These are phyloP conservation scores for Beta vulgaris DNA, from an alignment of 148 eudicot genomes.

Conservation along the genomic window DNA sequence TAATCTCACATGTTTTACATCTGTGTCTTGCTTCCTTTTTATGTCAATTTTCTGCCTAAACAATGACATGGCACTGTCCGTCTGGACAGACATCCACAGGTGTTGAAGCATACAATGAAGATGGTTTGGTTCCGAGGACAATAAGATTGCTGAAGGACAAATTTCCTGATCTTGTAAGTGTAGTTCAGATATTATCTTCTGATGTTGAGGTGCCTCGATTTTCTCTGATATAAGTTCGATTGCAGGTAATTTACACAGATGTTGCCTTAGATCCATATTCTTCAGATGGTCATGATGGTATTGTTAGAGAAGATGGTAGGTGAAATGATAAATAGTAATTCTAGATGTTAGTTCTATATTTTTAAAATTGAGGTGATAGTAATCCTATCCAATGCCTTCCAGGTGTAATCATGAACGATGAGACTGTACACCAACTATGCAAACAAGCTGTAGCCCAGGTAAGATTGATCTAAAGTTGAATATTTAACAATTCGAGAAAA, in stretches of 20 bases:
- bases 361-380: neutral
- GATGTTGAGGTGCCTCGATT: neutral
- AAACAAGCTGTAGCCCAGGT: constrained; percentile 99
- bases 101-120: constrained; percentile 89
- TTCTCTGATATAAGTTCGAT: constrained; percentile 2
- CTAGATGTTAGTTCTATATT: neutral
- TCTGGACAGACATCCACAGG: constrained; percentile 67
- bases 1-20: constrained; percentile 15
- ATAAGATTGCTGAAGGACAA: constrained; percentile 90
- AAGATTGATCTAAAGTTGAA: neutral
- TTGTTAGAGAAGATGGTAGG: constrained; percentile 97
- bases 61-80: neutral
- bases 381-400: constrained; percentile 17
- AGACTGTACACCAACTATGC: constrained; percentile 92
- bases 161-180: constrained; percentile 92
- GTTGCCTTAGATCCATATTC: constrained; percentile 98
- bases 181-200: neutral
- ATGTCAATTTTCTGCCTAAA: neutral
- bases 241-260: constrained; percentile 85
- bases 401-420: constrained; percentile 98
- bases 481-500: neutral
- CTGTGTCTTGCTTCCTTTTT: neutral
- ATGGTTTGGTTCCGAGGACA: constrained; percentile 88
- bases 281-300: constrained; percentile 97
- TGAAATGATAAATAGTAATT: neutral